phyloP scores from a whole-genome alignment of 345 rosid genomes.

The Excoecaria agallocha region DNA sequence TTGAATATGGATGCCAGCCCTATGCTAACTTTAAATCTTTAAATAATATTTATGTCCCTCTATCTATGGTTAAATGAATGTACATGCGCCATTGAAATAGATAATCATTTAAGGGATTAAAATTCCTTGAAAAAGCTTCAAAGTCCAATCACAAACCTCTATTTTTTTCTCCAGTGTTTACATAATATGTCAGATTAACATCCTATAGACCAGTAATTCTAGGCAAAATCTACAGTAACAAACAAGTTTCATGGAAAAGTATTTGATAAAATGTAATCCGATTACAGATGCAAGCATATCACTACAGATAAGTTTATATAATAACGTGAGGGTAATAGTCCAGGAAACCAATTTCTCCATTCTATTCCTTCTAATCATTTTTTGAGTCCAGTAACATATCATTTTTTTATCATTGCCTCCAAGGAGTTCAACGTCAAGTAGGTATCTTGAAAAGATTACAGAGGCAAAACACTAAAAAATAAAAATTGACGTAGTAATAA shows the following conservation, averaged over 20 bases:
- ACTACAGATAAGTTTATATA: background rate
- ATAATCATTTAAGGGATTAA: too few species aligned
- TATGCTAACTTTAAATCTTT: too few species aligned
- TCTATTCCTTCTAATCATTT: too few species aligned
- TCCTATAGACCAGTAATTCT: background rate
- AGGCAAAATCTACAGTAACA: background rate
- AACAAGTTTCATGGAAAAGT: background rate
- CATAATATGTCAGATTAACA: background rate
- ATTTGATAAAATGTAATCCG: background rate
- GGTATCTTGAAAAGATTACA: background rate
- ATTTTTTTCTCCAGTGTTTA: background rate
- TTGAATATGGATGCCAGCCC: too few species aligned
- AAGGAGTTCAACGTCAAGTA: too few species aligned
- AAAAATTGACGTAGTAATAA: constrained; percentile 21
- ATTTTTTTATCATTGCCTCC: background rate
- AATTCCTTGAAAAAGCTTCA: background rate
- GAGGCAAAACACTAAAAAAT: background rate
- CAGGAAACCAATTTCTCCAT: background rate
- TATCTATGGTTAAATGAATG: too few species aligned
- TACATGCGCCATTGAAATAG: too few species aligned
- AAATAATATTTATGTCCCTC: too few species aligned
- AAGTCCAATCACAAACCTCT: background rate
- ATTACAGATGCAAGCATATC: too few species aligned
- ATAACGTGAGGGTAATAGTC: too few species aligned
- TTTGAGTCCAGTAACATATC: background rate